Conservation (phyloP, 176 grass and related monocot genomes). For the Poa pratensis region DNA sequence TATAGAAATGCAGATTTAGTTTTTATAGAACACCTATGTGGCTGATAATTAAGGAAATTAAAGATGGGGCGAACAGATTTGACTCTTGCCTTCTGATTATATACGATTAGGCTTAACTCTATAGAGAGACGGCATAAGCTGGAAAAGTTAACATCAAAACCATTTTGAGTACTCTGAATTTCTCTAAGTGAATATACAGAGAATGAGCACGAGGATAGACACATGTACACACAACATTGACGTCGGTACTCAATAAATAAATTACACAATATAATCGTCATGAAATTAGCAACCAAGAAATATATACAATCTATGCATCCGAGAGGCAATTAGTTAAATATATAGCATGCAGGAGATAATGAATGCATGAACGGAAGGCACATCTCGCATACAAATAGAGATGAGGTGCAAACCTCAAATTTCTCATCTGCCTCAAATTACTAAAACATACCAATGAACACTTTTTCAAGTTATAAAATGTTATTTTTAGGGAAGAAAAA, state of each 20-base stretch:
- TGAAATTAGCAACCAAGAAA: too few species aligned
- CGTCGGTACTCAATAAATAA: background rate
- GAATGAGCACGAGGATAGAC: background rate
- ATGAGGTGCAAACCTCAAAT: background rate
- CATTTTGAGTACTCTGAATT: background rate
- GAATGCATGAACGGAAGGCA: background rate
- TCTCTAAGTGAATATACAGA: background rate
- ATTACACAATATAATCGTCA: too few species aligned
- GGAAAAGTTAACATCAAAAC: background rate
- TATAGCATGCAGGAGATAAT: background rate
- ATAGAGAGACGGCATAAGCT: background rate
- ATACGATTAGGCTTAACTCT: background rate
- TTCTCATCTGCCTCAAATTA: background rate
- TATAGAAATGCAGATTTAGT: background rate
- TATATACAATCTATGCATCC: background rate
- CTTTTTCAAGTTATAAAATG: background rate
- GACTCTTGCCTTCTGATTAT: background rate
- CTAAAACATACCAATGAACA: background rate
- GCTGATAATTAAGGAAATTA: too few species aligned
- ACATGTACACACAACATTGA: background rate
- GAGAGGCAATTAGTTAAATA: background rate
- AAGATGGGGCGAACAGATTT: too few species aligned
- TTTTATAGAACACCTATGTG: background rate
- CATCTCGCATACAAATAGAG: background rate
- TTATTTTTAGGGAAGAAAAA: background rate